These are phyloP conservation scores for Syncephalastrum racemosum DNA, from an alignment of 371 early-diverging fungal genomes.

Conservation along the genomic window DNA sequence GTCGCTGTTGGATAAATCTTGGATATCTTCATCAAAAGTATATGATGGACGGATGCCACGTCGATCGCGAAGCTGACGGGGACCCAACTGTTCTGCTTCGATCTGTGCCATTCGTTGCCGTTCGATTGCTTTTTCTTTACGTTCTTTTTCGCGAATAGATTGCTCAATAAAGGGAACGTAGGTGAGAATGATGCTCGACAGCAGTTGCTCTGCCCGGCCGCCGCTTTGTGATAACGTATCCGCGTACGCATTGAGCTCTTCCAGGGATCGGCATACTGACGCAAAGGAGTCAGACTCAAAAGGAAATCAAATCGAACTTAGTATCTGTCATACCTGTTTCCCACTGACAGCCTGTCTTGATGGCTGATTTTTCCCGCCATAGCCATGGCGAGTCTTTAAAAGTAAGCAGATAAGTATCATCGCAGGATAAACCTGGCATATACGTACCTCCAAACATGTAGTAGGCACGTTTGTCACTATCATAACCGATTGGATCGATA, in stretches of 20 bases:
- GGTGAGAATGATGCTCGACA: constrained; percentile 14
- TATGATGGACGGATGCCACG: constrained; percentile 1
- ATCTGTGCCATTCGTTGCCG: constrained; percentile 8
- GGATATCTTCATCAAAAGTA: constrained; percentile 7
- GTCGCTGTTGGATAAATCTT: neutral
- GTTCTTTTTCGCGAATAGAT: constrained; percentile 10
- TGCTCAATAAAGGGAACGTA: constrained; percentile 17
- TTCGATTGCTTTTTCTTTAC: constrained; percentile 19
- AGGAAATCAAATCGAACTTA: neutral
- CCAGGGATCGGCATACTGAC: constrained; percentile 16
- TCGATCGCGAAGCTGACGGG: constrained; percentile 8
- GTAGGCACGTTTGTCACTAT: too few species aligned
- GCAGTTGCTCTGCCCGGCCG: constrained; percentile 19
- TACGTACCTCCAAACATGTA: too few species aligned
- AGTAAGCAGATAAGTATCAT: too few species aligned
- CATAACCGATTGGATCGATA: too few species aligned
- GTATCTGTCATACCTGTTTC: constrained; percentile 17
- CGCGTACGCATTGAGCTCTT: constrained; percentile 21
- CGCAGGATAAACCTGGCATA: too few species aligned
- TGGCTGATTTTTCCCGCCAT: constrained; percentile 28
- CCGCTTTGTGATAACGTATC: constrained; percentile 8
- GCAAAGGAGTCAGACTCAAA: neutral
- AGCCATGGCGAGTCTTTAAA: constrained; percentile 28
- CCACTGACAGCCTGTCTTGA: constrained; percentile 25
- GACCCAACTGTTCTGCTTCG: constrained; percentile 7